These are phyloP conservation scores for Candida corydali DNA, from an alignment of 805 yeast genomes.

Conservation along the genomic window DNA sequence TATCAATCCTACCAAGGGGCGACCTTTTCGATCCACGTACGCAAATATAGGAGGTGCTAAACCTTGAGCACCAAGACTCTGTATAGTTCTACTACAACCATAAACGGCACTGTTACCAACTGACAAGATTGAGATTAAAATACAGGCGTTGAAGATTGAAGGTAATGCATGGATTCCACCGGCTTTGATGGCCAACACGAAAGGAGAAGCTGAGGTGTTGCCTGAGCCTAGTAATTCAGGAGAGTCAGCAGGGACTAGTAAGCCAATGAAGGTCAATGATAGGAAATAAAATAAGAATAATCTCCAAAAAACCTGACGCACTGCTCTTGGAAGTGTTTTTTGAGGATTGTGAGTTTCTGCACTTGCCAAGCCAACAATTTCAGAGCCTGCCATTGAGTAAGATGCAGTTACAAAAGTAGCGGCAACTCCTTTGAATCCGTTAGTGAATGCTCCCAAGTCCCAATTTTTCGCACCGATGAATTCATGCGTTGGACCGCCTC, in stretches of 20 bases:
- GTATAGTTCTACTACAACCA: conserved; percentile 69
- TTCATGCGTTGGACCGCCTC: conserved; percentile 36
- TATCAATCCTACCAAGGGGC: conserved; percentile 37
- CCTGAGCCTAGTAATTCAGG: conserved; percentile 45
- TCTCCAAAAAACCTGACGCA: conserved; percentile 43
- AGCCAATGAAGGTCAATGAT: conserved; percentile 31
- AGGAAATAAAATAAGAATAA: conserved; percentile 36
- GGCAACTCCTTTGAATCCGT: conserved; percentile 37
- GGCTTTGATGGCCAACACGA: conserved; percentile 63
- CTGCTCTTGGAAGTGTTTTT: conserved; percentile 37
- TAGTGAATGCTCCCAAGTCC: conserved; percentile 31
- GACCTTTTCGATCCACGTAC: conserved; percentile 38
- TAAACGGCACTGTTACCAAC: conserved; percentile 75
- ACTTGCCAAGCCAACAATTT: conserved; percentile 35
- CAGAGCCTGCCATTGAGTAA: conserved; percentile 34
- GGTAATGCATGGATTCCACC: conserved; percentile 66
- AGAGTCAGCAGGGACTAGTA: conserved; percentile 49
- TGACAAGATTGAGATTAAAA: conserved; percentile 66
- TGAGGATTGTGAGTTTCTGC: conserved; percentile 39
- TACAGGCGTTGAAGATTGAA: conserved; percentile 69
- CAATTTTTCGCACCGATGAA: conserved; percentile 31
- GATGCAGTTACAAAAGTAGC: conserved; percentile 36
- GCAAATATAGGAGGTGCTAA: conserved; percentile 51
- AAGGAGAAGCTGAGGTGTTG: conserved; percentile 66
- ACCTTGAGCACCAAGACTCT: conserved; percentile 67